Base-by-base conservation (phyloP, 148 eudicot genomes). In the Euryodendron excelsum region DNA sequence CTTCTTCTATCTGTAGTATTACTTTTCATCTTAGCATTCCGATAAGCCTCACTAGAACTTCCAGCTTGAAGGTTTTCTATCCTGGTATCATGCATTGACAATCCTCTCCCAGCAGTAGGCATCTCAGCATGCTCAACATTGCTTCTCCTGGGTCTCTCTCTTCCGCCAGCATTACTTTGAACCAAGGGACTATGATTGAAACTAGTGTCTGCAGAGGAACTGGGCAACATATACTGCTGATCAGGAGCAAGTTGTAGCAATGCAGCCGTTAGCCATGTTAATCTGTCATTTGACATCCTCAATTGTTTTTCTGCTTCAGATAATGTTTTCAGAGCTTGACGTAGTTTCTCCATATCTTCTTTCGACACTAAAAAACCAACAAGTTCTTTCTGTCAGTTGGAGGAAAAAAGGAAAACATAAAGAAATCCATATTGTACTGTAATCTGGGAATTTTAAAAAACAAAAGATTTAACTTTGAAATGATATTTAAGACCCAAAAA, bases 241-340 rank as follows among this genome's bases (percentile, higher is more conserved):
- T 96, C 97, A 30, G 99, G 99, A 79, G 98, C 99, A 83, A 96
- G 97, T 80, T 96, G 99, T 83, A 96, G 90, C 72, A 96, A 77
- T 60, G 97, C 98, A 52, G 99, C 98, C 1, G 98, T 96, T 58
- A 96, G 89, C 99, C 98, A 93, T 10, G 98, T 96, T 66, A 91
- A 74, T 83, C 87, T 87, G 84, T 96, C 99, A 78, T 88, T 91
- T 61, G 99, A 93, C 84, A 82, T 74, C 83, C 99, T 84, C 80
- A 96, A 87, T 89, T 93, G 98, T 81, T 96, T 96, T 81, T 96
- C 98, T 39, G 99, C 97, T 86, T 93, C 97, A 37, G 99, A 96
- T 21, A 96, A 85, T 34, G 99, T 96, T 83, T 89, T 96, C 56
- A 96, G 77, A 53, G 99, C 99, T 78, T 90, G 94, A 30, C 99